Conservation (phyloP, 2,329 filamentous ascomycete species). For the Ophiostoma triangulosporum region DNA sequence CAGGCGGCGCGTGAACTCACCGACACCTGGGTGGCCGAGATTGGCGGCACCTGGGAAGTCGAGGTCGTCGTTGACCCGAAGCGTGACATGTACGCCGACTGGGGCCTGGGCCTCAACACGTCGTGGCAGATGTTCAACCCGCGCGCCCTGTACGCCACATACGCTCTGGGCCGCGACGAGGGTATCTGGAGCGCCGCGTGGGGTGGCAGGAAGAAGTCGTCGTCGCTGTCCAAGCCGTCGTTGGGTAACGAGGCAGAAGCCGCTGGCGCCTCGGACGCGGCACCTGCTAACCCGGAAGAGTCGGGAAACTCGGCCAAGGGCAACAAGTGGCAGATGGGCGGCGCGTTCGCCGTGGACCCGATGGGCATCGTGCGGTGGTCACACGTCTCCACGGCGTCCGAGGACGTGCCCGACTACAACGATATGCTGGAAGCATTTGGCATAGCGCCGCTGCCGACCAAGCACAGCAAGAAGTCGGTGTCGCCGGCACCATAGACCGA, state of each 20-base stretch:
- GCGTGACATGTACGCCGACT: conserved; percentile 46
- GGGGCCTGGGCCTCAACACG: conserved; percentile 49
- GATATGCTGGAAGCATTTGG: conserved; percentile 9
- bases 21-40: conserved; percentile 41
- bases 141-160: conserved; percentile 40
- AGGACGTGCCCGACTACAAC: conserved; percentile 40
- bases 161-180: conserved; percentile 45
- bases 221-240: background rate
- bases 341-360: conserved; percentile 47
- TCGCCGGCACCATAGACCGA: conserved; percentile 2
- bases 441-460: conserved; percentile 5
- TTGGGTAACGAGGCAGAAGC: conserved; percentile 2
- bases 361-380: conserved; percentile 40
- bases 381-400: conserved; percentile 31
- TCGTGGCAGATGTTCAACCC: conserved; percentile 52
- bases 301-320: conserved; percentile 29
- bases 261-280: background rate
- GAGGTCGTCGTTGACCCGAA: conserved; percentile 44
- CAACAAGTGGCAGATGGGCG: conserved; percentile 53
- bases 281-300: background rate
- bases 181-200: conserved; percentile 46
- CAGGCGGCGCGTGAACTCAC: conserved; percentile 42
- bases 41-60: conserved; percentile 43
- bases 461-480: background rate
- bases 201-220: conserved; percentile 23